A percentile compares a stretch with the other conserved stretches of the same genome.
phyloP scores from a whole-genome alignment of 768 basidiomycete species.

The Suillus luteus region DNA sequence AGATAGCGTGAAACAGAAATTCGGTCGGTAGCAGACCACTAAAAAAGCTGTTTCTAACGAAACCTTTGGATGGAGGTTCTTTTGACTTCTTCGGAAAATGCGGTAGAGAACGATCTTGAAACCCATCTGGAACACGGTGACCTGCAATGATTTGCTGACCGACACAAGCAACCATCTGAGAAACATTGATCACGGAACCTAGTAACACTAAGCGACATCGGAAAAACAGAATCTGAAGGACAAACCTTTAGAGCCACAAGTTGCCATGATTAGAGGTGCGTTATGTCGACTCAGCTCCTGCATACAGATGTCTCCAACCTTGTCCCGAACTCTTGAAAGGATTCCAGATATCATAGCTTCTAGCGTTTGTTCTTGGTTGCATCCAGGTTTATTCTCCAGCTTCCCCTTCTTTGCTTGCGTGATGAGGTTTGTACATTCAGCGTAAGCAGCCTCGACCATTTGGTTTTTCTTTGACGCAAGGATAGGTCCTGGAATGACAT shows the following conservation, averaged over 20 bases:
- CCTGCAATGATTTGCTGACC: slow-evolving; percentile 99
- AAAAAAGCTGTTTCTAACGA: slow-evolving; percentile 97
- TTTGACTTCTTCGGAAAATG: slow-evolving; percentile 98
- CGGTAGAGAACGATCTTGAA: slow-evolving; percentile 98
- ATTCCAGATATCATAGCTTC: slow-evolving; percentile 95
- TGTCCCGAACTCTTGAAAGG: slow-evolving; percentile 92
- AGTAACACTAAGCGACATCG: slow-evolving; percentile 11
- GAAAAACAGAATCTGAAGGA: neutral
- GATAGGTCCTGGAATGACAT: slow-evolving; percentile 92
- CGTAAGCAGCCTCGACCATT: slow-evolving; percentile 87
- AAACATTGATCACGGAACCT: slow-evolving; percentile 99
- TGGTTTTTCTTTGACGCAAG: slow-evolving; percentile 80
- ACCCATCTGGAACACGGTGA: slow-evolving; percentile 97
- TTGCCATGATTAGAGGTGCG: slow-evolving; percentile 98
- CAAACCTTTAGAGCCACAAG: slow-evolving; percentile 96
- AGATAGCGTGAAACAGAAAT: slow-evolving; percentile 98
- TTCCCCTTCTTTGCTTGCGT: slow-evolving; percentile 88
- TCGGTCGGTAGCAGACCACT: slow-evolving; percentile 90
- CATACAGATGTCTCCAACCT: slow-evolving; percentile 98
- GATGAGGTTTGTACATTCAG: slow-evolving; percentile 84
- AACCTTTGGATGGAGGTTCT: slow-evolving; percentile 96
- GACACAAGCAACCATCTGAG: slow-evolving; percentile 99
- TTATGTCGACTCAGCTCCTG: slow-evolving; percentile 96
- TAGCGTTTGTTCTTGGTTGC: slow-evolving; percentile 94
- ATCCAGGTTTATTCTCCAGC: slow-evolving; percentile 96